Base-by-base conservation (phyloP, 768 basidiomycete species). In the Hygrophoropsis aurantiaca region DNA sequence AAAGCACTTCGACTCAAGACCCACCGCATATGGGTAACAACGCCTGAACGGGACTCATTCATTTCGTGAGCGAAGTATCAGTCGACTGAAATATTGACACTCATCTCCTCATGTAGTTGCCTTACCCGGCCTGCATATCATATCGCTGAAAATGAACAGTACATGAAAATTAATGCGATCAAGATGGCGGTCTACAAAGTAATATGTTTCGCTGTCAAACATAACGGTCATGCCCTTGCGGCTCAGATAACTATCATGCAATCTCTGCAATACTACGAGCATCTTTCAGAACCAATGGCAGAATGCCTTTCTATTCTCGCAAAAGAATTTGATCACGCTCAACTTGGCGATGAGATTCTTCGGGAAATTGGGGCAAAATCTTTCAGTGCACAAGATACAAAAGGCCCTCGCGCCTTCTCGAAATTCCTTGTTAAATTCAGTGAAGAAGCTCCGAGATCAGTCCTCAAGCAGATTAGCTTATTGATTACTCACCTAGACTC, bases 191-290 rank as follows among this genome's bases (percentile, higher is more conserved):
- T 90, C 11, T 92, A 88, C 75, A 90, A 92, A 57, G 82, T 93
- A 54, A 84, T 97, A 45, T 97, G 93, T 65, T 70, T 87, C 41
- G 87, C 95, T 0, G 92, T 97, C 50, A 98, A 97, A 62, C 81
- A 87, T 56, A 94, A 97, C 52, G 82, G 79, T 3, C 94, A 97
- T 55, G 74, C 80, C 1, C 80, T 88, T 51, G 83, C 85, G 18
- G 90, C 90, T 0, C 93, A 95, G 60, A 94, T 89, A 50, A 81
- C 78, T 51, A 90, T 99, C 66, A 88, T 95, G 68, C 94, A 97
- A 61, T 83, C 81, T 39, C 73, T 99, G 11, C 93, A 94, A 50
- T 95, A 94, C 66, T 91, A 85, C 55, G 97, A 99, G 56, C 95
- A 98, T 60, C 79, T 97, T 18, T 82, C 90, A 0, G 95, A 98